Evolutionary conservation across 192 early-diverging fungal species (phyloP).

Genomic region (Coemansia sp.): DNA sequence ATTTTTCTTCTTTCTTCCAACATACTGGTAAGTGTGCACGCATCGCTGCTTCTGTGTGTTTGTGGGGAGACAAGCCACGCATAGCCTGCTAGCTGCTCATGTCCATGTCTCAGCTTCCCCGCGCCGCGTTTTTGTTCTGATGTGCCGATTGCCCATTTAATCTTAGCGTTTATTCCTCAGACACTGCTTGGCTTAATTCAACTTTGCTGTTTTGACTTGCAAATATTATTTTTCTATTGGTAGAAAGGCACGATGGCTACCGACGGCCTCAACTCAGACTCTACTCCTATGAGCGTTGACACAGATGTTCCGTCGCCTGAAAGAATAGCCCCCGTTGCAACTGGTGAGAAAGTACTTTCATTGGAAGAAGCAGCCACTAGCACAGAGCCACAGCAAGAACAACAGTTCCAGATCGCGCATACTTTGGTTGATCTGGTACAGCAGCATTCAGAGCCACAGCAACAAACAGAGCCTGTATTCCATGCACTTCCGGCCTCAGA

Average conservation of each 20-base stretch:
- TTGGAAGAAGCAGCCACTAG: background rate
- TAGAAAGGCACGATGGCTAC: slow-evolving; percentile 28
- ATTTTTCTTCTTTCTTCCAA: background rate
- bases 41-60: background rate
- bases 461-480: background rate
- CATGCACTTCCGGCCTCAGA: background rate
- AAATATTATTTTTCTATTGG: background rate
- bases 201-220: background rate
- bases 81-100: background rate
- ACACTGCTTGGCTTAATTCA: background rate
- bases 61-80: background rate
- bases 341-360: background rate
- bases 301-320: slow-evolving; percentile 27
- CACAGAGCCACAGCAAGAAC: background rate
- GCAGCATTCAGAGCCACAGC: background rate
- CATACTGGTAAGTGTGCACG: slow-evolving; percentile 7
- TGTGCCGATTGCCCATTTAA: background rate
- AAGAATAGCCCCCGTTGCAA: slow-evolving; percentile 26
- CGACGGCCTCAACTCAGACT: slow-evolving; percentile 23
- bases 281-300: slow-evolving; percentile 30
- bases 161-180: background rate
- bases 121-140: background rate
- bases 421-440: background rate
- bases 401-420: background rate
- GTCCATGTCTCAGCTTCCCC: background rate